Evolutionary conservation across 352 stramenopile species (phyloP), one percentile per base, ranked within the genome.

Genomic region (Phytophthora podocarpi): DNA sequence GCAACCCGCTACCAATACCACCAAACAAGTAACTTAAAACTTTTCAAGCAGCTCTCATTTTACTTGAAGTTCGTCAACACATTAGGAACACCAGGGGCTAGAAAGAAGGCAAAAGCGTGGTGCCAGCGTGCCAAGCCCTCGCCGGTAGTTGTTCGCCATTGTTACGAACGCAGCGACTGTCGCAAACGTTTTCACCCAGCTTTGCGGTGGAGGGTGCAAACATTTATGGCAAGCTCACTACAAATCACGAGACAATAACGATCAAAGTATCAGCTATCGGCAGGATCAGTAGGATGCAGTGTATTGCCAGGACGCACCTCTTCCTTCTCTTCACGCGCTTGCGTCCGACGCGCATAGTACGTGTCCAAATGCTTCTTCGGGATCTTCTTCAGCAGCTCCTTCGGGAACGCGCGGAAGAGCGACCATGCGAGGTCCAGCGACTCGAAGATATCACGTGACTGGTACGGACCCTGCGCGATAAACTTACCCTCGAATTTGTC

Each of bases 401-500:
- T 99, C 45, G 97, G 97, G 92, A 99, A 99, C 11, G 96, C 96
- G 65, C 98, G 91, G 72, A 99, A 97, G 57, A 99, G 96, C 67
- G 90, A 97, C 98, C 98, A 99, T 30, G 98, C 98, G 32, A 99
- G 78, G 63, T 99, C 98, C 43, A 99, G 80, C 50, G 94, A 99
- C 77, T 99, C 96, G 70, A 98, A 99, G 76, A 99, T 99, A 69
- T 97, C 95, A 70, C 98, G 90, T 45, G 93, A 97, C 84, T 99
- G 89, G 88, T 99, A 99, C 18, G 96, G 90, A 32, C 85, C 85
- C 81, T 99, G 98, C 32, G 90, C 89, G 47, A 99, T 96, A 73
- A 99, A 99, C 78, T 99, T 99, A 52, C 85, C 83, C 80, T 99
- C 97, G 68, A 99, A 99, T 67, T 98, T 98, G 70, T 99, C 96